Conservation (phyloP, 495 filamentous ascomycete genomes). For the Aspergillus bridgeri region DNA sequence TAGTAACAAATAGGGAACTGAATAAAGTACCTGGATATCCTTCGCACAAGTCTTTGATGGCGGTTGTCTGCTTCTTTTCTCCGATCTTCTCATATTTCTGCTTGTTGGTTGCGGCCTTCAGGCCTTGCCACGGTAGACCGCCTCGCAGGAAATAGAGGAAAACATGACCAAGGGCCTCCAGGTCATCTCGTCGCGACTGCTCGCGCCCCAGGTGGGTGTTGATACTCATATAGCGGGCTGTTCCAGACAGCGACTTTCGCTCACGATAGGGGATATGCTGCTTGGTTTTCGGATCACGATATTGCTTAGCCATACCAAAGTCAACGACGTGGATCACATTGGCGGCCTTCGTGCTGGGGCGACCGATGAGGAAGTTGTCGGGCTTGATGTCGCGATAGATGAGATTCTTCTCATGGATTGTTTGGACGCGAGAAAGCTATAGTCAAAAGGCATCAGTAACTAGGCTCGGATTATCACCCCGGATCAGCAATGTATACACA, state of each 20-base stretch:
- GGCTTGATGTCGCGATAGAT: slow-evolving; percentile 99
- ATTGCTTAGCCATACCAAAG: slow-evolving; percentile 99
- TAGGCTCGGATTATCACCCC: too few relatives aligned
- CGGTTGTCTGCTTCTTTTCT: slow-evolving; percentile 98
- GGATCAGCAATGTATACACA: slow-evolving; percentile 36
- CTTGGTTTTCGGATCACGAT: slow-evolving; percentile 97
- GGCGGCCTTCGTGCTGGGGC: slow-evolving; percentile 85
- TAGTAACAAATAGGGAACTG: background rate
- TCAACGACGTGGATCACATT: slow-evolving; percentile 99
- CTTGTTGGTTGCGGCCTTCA: slow-evolving; percentile 99
- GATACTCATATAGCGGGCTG: slow-evolving; percentile 99
- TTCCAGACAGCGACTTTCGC: slow-evolving; percentile 95
- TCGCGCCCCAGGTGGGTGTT: slow-evolving; percentile 97
- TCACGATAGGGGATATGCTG: slow-evolving; percentile 99
- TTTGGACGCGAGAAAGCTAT: slow-evolving; percentile 94
- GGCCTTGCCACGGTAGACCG: slow-evolving; percentile 94
- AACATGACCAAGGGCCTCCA: slow-evolving; percentile 94
- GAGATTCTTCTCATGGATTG: slow-evolving; percentile 99
- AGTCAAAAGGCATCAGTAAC: slow-evolving; percentile 4
- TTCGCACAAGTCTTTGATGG: slow-evolving; percentile 95
- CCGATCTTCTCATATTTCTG: slow-evolving; percentile 99
- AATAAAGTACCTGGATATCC: slow-evolving; percentile 70
- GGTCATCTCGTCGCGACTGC: slow-evolving; percentile 92
- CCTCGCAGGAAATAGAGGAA: slow-evolving; percentile 99
- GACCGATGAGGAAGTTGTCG: slow-evolving; percentile 98